Conservation (phyloP, 306 rosid species). For the Senna siamea region DNA sequence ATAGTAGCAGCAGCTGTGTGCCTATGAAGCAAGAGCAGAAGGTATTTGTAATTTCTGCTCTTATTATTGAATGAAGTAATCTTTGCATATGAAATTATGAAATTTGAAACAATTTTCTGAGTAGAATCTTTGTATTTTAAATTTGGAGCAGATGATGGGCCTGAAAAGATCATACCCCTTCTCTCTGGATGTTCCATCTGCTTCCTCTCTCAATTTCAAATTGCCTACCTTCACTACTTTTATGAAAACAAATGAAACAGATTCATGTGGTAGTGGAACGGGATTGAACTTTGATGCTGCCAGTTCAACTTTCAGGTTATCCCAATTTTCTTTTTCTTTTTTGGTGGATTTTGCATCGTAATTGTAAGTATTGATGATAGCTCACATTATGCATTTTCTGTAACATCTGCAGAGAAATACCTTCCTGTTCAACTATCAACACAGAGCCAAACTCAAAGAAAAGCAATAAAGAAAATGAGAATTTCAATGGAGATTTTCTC, state of each 20-base stretch:
- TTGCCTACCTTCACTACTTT: constrained; percentile 42
- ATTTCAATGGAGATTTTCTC: constrained; percentile 57
- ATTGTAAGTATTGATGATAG: too few relatives aligned
- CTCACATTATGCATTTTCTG: constrained; percentile 22
- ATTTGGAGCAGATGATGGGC: constrained; percentile 57
- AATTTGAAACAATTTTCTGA: not conserved
- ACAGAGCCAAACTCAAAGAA: constrained; percentile 47
- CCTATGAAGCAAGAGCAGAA: constrained; percentile 49
- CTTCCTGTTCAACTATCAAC: constrained; percentile 49
- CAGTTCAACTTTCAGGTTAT: constrained; percentile 56
- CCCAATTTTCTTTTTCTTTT: not conserved
- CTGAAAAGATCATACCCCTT: constrained; percentile 71
- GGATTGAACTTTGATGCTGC: constrained; percentile 41
- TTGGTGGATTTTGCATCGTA: constrained; percentile 12
- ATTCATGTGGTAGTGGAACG: constrained; percentile 38
- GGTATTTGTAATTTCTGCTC: constrained; percentile 58
- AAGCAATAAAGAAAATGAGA: constrained; percentile 46
- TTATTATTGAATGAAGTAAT: too few relatives aligned
- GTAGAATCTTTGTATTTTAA: not conserved
- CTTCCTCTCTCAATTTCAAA: constrained; percentile 49
- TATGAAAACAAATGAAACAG: constrained; percentile 48
- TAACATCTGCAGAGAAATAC: constrained; percentile 53
- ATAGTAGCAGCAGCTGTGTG: constrained; percentile 45
- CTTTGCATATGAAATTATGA: too few relatives aligned
- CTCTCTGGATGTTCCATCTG: constrained; percentile 51